Conservation (phyloP, 495 filamentous ascomycete species). For the Cercophora scortea region DNA sequence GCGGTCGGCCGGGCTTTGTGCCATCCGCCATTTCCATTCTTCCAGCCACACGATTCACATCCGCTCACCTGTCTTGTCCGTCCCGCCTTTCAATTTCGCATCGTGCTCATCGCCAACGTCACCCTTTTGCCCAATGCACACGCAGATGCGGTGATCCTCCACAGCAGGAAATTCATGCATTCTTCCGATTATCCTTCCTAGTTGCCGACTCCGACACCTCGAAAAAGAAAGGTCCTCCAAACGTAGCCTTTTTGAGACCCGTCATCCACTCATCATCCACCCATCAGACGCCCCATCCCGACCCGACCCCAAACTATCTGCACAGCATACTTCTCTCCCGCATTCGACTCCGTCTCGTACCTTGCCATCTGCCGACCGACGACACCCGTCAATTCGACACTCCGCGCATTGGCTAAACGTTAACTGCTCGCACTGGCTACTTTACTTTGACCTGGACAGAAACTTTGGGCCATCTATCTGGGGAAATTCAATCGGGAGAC, state of each 20-base stretch:
- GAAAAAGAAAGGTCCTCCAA: too few species aligned
- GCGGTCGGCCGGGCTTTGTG: background rate
- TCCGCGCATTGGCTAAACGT: conserved; percentile 6
- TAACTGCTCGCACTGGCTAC: conserved; percentile 5
- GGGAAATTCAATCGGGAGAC: background rate
- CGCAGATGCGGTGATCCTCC: background rate
- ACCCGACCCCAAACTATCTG: background rate
- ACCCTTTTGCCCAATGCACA: conserved; percentile 10
- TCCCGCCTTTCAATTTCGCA: conserved; percentile 20
- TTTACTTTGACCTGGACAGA: too few species aligned
- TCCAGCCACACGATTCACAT: conserved; percentile 22
- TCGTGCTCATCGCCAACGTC: conserved; percentile 2
- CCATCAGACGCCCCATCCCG: too few species aligned
- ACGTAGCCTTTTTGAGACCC: too few species aligned
- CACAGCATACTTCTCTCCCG: background rate
- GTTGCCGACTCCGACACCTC: too few species aligned
- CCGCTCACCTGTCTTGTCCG: conserved; percentile 3
- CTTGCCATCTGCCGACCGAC: too few species aligned
- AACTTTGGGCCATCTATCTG: background rate
- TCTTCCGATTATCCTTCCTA: conserved; percentile 16
- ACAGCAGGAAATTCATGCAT: conserved; percentile 15
- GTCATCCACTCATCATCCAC: background rate
- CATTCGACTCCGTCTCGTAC: conserved; percentile 7
- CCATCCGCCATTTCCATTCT: conserved; percentile 7
- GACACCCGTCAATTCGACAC: conserved; percentile 8